Percentiles rank a stretch among this genome's conserved stretches.
Evolutionary conservation across 495 filamentous ascomycete species (phyloP).

Genomic region (Hypoxylon lienhwacheense): DNA sequence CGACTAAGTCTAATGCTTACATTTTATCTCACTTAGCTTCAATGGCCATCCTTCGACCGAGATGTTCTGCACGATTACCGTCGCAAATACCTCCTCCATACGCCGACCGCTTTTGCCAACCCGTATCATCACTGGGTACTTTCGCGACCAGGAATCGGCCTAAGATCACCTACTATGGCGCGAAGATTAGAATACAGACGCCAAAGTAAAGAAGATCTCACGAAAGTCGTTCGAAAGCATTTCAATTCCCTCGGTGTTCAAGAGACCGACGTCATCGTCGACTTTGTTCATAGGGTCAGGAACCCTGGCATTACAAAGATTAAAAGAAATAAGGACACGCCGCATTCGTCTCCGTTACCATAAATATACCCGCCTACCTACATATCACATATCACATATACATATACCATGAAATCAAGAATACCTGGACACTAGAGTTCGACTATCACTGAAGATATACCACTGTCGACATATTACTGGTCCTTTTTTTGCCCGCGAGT

Average conservation of each 20-base stretch:
- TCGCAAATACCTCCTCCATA: conserved; percentile 71
- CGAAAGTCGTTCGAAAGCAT: conserved; percentile 81
- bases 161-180: conserved; percentile 73
- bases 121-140: conserved; percentile 73
- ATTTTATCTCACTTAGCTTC: conserved; percentile 55
- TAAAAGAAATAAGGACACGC: conserved; percentile 33
- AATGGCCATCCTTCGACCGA: conserved; percentile 73
- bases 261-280: conserved; percentile 85
- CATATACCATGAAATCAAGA: conserved; percentile 27
- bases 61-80: conserved; percentile 79
- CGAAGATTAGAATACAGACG: conserved; percentile 61
- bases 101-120: conserved; percentile 68
- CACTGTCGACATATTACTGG: conserved; percentile 3
- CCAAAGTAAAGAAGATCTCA: conserved; percentile 76
- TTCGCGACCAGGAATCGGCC: conserved; percentile 68
- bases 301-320: conserved; percentile 42
- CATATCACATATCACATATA: conserved; percentile 12
- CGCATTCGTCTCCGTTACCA: conserved; percentile 38
- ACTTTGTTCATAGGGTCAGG: conserved; percentile 81
- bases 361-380: no score
- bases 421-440: conserved; percentile 17
- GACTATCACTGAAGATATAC: conserved; percentile 22
- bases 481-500: conserved; percentile 15
- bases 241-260: conserved; percentile 83
- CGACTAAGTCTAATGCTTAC: conserved; percentile 27